Base-by-base conservation (phyloP, 495 filamentous ascomycete genomes). In the Lepraria neglecta region DNA sequence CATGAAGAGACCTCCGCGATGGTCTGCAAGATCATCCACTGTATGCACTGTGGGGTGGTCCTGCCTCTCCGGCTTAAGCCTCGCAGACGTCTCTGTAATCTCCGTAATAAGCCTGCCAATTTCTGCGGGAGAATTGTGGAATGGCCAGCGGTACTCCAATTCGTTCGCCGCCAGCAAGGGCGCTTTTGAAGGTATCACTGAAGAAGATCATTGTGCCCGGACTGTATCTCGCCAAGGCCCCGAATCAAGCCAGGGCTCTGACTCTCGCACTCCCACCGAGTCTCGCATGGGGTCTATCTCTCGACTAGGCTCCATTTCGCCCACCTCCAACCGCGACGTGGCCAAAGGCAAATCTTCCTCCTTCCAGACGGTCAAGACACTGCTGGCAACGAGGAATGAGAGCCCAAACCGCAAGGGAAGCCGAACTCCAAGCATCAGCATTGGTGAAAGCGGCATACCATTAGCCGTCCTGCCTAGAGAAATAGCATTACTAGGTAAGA, bases 101-200 rank as follows among this genome's bases (percentile, higher is more conserved):
- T 60, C 58, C 4, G 33, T 60, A 1, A 51, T 60, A 11, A 40
- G 40, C 17, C 38, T 60, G n/a, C 47, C 58, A n/a, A n/a, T 53
- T 5, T 51, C 47, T 5, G 3, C 46, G 15, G 19, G 24, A 2
- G 58, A 60, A 3, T 30, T 60, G 35, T 60, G 47, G 58, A 60
- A 60, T 35, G 58, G 58, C 17, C 14, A 44, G n/a, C 47, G 28
- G 3, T 60, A 60, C 24, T 14, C 21, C 24, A 6, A 27, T 14
- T 38, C 31, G 9, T 12, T 43, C 9, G 10, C 2, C 14, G 47
- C 27, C 0, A 11, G 1, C 3, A 21, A 19, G 1, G 14, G 6
- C 7, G 35, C n/a, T 27, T 12, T 5, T 21, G 6, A 53, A 28
- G 12, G 27, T 1, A 30, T 51, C 14, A 15, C 15, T 0, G 15